Conservation (phyloP, 371 early-diverging fungal genomes). For the Sporodiniella umbellata region DNA sequence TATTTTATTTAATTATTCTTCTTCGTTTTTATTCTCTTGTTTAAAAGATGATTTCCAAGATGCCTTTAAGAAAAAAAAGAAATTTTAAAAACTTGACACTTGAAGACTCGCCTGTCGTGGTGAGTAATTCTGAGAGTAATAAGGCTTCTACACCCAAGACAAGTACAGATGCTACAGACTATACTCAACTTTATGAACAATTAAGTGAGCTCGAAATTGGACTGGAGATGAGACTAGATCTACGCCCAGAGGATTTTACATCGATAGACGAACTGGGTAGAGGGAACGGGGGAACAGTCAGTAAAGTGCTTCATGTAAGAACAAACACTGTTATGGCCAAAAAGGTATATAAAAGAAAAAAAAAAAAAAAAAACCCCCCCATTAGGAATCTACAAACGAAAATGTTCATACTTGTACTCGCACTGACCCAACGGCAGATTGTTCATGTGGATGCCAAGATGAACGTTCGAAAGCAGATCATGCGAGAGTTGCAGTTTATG, state of each 20-base stretch:
- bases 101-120: conserved; percentile 45
- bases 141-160: conserved; percentile 9
- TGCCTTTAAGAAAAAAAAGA: conserved; percentile 66
- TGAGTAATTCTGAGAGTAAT: too few relatives aligned
- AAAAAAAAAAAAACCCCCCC: too few relatives aligned
- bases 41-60: conserved; percentile 30
- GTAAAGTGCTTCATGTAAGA: conserved; percentile 72
- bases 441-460: conserved; percentile 75
- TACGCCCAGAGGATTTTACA: conserved; percentile 80
- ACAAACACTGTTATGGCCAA: conserved; percentile 82
- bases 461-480: conserved; percentile 75
- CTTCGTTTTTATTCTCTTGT: too few relatives aligned
- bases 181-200: conserved; percentile 41
- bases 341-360: too few relatives aligned
- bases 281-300: conserved; percentile 87
- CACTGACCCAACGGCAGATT: conserved; percentile 44
- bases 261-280: conserved; percentile 76
- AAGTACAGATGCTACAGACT: conserved; percentile 18
- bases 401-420: not conserved
- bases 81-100: conserved; percentile 71
- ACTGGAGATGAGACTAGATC: conserved; percentile 71
- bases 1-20: too few relatives aligned
- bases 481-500: conserved; percentile 86
- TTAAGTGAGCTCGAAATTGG: conserved; percentile 78
- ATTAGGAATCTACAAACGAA: too few relatives aligned